A percentile compares a stretch with the other conserved stretches of the same genome.
Evolutionary conservation across 345 rosid species (phyloP).

Genomic region (Gossypium ekmanianum): DNA sequence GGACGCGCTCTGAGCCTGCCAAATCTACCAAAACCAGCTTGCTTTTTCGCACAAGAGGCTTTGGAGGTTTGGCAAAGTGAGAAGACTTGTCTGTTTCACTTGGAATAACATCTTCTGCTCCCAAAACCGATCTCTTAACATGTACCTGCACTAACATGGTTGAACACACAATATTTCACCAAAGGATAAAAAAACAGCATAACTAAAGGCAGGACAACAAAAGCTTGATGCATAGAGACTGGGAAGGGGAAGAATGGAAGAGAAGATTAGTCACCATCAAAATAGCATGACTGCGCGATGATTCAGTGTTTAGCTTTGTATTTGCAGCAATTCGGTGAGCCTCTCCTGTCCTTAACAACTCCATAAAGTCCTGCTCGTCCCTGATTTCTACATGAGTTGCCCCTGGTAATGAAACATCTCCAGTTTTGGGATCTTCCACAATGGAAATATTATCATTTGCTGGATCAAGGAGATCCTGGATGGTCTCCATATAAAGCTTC

Average conservation of each 20-base stretch:
- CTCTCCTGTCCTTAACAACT: slow-evolving; percentile 79
- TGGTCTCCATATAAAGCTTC: slow-evolving; percentile 97
- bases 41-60: slow-evolving; percentile 76
- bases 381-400: slow-evolving; percentile 75
- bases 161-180: slow-evolving; percentile 15
- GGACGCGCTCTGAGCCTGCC: slow-evolving; percentile 98
- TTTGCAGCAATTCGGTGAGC: slow-evolving; percentile 93
- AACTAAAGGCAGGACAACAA: slow-evolving; percentile 1
- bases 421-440: slow-evolving; percentile 91
- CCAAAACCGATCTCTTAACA: slow-evolving; percentile 71
- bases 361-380: slow-evolving; percentile 71
- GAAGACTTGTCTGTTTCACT: slow-evolving; percentile 54
- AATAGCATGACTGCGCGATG: slow-evolving; percentile 98
- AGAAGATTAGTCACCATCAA: slow-evolving; percentile 59
- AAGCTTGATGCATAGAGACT: not conserved
- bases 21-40: slow-evolving; percentile 94
- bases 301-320: slow-evolving; percentile 89
- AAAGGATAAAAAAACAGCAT: slow-evolving; percentile 16
- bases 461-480: slow-evolving; percentile 95
- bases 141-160: slow-evolving; percentile 54
- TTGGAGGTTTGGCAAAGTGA: slow-evolving; percentile 61
- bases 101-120: slow-evolving; percentile 48
- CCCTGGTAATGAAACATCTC: slow-evolving; percentile 95
- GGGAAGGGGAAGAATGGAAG: slow-evolving; percentile 10
- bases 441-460: slow-evolving; percentile 83